Base-by-base conservation (phyloP, 2,329 filamentous ascomycete species). In the Stagonosporopsis cucurbitacearum region DNA sequence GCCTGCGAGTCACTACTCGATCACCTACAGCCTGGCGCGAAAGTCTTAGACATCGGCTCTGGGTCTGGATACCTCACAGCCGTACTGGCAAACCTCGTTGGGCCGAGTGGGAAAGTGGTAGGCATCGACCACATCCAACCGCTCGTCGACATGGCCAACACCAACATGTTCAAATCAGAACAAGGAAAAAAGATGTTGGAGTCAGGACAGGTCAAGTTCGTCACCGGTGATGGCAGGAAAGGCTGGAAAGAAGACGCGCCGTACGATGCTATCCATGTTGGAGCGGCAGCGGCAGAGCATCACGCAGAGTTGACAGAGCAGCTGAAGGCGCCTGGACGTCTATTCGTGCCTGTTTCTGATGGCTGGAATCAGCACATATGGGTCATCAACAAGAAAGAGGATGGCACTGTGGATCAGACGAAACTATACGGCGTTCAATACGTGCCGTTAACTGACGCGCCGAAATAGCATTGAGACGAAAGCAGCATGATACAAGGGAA, bases 211-310 rank as follows among this genome's bases (percentile, higher is more conserved):
- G 84, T 93, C 37, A 80, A 81, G 54, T 96, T 96, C 69, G 81
- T 93, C 1, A 81, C 86, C 0, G 92, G 87, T 0, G 93, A 97
- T 77, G 80, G 80, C 12, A 65, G 80, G 58, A 70, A 74, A 50
- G 80, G 80, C 3, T 82, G 75, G 73, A 54, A 46, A 25, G 77
- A 80, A 12, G 81, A 78, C 58, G 65, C 69, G 17, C 82, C 86
- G 0, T 99, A 94, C 82, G 92, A 98, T 81, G 93, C 90, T 2
- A 98, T 99, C 57, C 95, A 98, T 72, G 95, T 98, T 2, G 95
- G 95, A 0, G 95, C 95, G 0, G 90, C 92, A 7, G 94, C 94
- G 0, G 83, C 79, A 22, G 84, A 86, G 69, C 77, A 96, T 50
- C 93, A 96, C 72, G 71, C 84, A 17, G 83, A 85, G 56, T 77